phyloP scores from a whole-genome alignment of 2,329 filamentous ascomycete genomes.

The Colletotrichum sp. region DNA sequence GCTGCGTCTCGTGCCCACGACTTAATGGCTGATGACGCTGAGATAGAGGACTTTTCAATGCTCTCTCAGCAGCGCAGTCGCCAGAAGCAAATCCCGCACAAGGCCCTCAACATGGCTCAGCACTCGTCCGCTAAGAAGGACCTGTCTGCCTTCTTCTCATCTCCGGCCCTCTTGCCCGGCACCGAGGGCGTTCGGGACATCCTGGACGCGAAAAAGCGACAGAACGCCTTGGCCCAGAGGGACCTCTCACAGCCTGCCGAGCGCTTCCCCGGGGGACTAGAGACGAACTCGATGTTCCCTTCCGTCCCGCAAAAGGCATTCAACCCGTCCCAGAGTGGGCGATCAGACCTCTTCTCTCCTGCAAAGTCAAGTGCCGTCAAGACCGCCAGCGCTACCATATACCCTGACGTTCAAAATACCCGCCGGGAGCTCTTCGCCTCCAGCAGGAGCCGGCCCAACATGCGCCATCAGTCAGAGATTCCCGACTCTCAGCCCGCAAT shows the following conservation, averaged over 20 bases:
- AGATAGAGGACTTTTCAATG: conserved; percentile 50
- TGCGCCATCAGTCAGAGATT: conserved; percentile 13
- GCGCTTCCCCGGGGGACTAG: conserved; percentile 25
- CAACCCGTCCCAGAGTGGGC: conserved; percentile 33
- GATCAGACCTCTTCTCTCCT: conserved; percentile 41
- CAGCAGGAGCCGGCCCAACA: background rate
- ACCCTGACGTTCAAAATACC: background rate
- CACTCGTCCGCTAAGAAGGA: conserved; percentile 32
- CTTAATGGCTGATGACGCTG: conserved; percentile 15
- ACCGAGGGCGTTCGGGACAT: conserved; percentile 22
- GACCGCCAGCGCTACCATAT: background rate
- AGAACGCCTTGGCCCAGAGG: conserved; percentile 1
- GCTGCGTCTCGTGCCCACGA: background rate
- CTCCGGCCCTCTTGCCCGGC: conserved; percentile 48
- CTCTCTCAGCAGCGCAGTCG: conserved; percentile 36
- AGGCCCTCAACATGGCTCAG: background rate
- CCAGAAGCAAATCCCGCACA: conserved; percentile 6
- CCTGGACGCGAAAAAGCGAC: conserved; percentile 13
- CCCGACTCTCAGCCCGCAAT: conserved; percentile 31
- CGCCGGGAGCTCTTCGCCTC: conserved; percentile 7
- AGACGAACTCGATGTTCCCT: conserved; percentile 47
- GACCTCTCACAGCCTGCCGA: conserved; percentile 5
- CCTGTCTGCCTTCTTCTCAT: conserved; percentile 63
- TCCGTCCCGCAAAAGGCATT: conserved; percentile 35
- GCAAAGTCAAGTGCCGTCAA: conserved; percentile 16